Evolutionary conservation across 495 filamentous ascomycete species (phyloP).

Genomic region (Lasiosphaeris hirsuta): DNA sequence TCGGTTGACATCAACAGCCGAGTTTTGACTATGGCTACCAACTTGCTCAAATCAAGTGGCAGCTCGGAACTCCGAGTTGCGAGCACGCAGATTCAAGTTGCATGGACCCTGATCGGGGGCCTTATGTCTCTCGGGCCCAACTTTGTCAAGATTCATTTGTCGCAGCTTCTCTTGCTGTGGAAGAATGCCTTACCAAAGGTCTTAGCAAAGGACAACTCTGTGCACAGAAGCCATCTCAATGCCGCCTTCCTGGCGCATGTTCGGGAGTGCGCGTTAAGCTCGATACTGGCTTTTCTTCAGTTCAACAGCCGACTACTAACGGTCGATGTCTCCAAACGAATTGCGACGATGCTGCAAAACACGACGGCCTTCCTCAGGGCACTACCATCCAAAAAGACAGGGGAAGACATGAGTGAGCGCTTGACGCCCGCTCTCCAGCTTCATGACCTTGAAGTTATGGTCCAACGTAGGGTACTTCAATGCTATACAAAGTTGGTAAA

Average conservation of each 20-base stretch:
- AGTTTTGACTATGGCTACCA: constrained; percentile 85
- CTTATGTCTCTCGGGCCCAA: constrained; percentile 95
- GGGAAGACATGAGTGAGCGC: constrained; percentile 82
- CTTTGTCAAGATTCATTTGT: constrained; percentile 98
- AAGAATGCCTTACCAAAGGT: constrained; percentile 95
- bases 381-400: constrained; percentile 76
- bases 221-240: constrained; percentile 76
- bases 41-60: constrained; percentile 87
- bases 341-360: constrained; percentile 92
- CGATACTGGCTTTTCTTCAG: constrained; percentile 86
- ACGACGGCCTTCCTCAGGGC: constrained; percentile 83
- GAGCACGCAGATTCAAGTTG: constrained; percentile 92
- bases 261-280: constrained; percentile 89
- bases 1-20: constrained; percentile 93
- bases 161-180: constrained; percentile 93
- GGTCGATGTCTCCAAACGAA: constrained; percentile 88
- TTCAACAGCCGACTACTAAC: constrained; percentile 92
- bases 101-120: constrained; percentile 95
- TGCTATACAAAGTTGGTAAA: constrained; percentile 90
- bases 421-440: constrained; percentile 85
- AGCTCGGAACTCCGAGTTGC: constrained; percentile 88
- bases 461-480: constrained; percentile 86
- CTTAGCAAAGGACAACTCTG: constrained; percentile 82
- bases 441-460: constrained; percentile 91
- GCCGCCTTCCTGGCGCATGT: constrained; percentile 92